These are phyloP conservation scores for Serendipita vermifera DNA, from an alignment of 768 basidiomycete genomes.

Conservation along the genomic window DNA sequence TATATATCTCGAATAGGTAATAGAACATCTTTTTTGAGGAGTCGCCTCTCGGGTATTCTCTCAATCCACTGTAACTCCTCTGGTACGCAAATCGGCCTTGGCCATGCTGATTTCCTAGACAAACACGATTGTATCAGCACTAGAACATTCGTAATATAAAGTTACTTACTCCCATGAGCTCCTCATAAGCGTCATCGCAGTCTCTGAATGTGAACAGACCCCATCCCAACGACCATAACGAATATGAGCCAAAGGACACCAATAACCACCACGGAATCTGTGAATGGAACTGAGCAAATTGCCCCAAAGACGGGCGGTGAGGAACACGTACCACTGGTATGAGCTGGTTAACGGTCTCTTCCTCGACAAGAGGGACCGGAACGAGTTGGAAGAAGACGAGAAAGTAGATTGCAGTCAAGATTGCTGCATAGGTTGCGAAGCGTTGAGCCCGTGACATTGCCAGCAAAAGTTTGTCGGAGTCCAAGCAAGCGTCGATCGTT, in stretches of 20 bases:
- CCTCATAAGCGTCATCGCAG: slow-evolving; percentile 66
- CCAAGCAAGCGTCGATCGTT: not conserved
- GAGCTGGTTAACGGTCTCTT: slow-evolving; percentile 34
- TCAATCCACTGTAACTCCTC: slow-evolving; percentile 50
- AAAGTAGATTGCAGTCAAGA: slow-evolving; percentile 39
- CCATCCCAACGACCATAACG: slow-evolving; percentile 62
- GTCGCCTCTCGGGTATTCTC: not conserved
- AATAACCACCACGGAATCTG: slow-evolving; percentile 77
- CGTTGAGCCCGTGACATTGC: slow-evolving; percentile 52
- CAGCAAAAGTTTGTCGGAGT: not conserved
- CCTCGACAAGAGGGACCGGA: slow-evolving; percentile 41
- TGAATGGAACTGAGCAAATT: not conserved
- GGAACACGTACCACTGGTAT: slow-evolving; percentile 43
- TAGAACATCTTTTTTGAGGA: not conserved
- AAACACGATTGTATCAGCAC: not conserved
- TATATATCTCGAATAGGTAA: slow-evolving; percentile 3
- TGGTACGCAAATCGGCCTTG: slow-evolving; percentile 43
- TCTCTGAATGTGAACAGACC: slow-evolving; percentile 62
- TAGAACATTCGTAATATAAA: not conserved
- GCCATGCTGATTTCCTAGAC: slow-evolving; percentile 46
- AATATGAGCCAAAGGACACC: slow-evolving; percentile 67
- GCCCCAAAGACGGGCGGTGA: not conserved
- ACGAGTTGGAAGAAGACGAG: slow-evolving; percentile 43
- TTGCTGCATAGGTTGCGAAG: slow-evolving; percentile 33
- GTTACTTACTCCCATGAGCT: slow-evolving; percentile 50